phyloP scores from a whole-genome alignment of 371 early-diverging fungal genomes.

The Capniomyces stellatus region DNA sequence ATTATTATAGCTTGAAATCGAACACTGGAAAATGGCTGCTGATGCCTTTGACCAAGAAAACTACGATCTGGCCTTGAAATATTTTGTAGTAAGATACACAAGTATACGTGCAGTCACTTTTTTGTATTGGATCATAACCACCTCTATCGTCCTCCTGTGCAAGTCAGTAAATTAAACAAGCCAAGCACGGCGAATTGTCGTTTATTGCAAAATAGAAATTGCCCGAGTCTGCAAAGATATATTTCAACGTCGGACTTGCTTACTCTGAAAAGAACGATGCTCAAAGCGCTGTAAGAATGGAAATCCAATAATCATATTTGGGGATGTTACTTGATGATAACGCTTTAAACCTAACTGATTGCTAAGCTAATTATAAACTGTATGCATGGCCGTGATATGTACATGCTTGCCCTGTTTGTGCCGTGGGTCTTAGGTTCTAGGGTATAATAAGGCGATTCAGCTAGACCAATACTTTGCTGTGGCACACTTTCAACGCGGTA shows the following conservation, averaged over 20 bases:
- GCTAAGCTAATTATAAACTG: too few relatives aligned
- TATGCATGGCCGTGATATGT: too few relatives aligned
- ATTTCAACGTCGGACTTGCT: conserved; percentile 83
- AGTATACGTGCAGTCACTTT: not conserved
- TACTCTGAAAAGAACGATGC: conserved; percentile 51
- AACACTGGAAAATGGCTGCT: conserved; percentile 55
- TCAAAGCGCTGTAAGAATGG: conserved; percentile 57
- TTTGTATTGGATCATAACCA: not conserved
- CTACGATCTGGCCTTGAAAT: conserved; percentile 37
- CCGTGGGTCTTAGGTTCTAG: conserved; percentile 55
- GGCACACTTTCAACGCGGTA: conserved; percentile 82
- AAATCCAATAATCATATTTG: not conserved
- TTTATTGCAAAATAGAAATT: conserved; percentile 35
- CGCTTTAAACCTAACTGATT: too few relatives aligned
- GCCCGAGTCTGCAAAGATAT: conserved; percentile 80
- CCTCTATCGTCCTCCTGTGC: not conserved
- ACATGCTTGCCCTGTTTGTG: too few relatives aligned
- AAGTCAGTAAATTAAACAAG: not conserved
- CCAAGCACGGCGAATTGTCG: not conserved
- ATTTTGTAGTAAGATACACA: conserved; percentile 33
- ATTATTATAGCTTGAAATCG: conserved; percentile 54
- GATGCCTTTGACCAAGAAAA: conserved; percentile 43
- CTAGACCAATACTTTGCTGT: conserved; percentile 78
- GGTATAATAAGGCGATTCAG: conserved; percentile 49
- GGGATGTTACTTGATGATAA: not conserved